Conservation (phyloP, 345 rosid genomes). For the Melaleuca alternifolia region DNA sequence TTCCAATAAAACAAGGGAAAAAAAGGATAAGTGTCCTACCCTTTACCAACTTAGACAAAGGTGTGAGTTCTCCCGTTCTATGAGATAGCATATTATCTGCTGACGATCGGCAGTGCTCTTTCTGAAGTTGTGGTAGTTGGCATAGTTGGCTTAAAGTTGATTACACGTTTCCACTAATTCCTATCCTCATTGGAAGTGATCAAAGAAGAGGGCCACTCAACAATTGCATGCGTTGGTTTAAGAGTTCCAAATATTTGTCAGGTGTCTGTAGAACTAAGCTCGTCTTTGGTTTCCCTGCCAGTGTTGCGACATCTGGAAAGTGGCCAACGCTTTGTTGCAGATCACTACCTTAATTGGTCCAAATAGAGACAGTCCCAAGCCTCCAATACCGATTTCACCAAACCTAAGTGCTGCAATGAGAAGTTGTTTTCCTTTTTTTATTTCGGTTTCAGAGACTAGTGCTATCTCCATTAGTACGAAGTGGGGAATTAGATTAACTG, state of each 20-base stretch:
- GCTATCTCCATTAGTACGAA: slow-evolving; percentile 17
- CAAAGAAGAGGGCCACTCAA: background rate
- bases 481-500: slow-evolving; percentile 4
- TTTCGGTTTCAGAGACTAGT: slow-evolving; percentile 1
- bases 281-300: background rate
- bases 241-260: background rate
- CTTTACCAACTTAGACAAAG: background rate
- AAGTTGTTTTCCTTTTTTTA: background rate
- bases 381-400: background rate
- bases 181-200: background rate
- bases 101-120: background rate
- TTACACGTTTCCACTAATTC: slow-evolving; percentile 7
- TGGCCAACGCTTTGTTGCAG: background rate
- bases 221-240: background rate
- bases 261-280: background rate
- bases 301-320: slow-evolving; percentile 8
- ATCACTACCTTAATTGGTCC: background rate
- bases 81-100: background rate
- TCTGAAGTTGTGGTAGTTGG: background rate
- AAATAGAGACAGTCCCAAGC: background rate
- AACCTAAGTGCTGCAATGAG: slow-evolving; percentile 8
- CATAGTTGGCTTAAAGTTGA: slow-evolving; percentile 2
- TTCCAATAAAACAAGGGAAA: background rate
- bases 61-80: background rate
- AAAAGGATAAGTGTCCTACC: background rate